Base-by-base conservation (phyloP, 2,329 filamentous ascomycete genomes). In the Aspergillus uvarum region DNA sequence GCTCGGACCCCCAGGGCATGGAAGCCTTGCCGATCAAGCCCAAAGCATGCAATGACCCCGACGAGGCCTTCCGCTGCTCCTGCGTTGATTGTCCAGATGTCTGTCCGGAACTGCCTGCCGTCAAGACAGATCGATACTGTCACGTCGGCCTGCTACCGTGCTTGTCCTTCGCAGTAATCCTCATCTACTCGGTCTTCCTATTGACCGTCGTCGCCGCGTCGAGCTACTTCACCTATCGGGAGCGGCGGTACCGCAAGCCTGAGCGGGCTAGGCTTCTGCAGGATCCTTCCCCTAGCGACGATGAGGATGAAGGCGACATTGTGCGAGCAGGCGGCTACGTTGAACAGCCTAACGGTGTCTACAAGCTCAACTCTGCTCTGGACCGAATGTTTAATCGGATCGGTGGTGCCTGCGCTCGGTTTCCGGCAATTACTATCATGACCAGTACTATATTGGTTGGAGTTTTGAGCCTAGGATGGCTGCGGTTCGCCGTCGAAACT, bases 61-160 rank as follows among this genome's bases (percentile, higher is more conserved):
- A 98, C 67, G 87, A 91, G 59, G 84, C 85, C 62, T 98, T 92
- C 76, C 87, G 91, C 59, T 99, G 95, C 75, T 91, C 94, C 54
- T 99, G 95, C 69, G 88, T 98, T 44, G 95, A 99, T 74, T 99
- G 95, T 69, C 91, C 89, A 0, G 87, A 85, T 1, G 89, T 95
- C 2, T 99, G 95, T 70, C 91, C 93, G 0, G 86, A 87, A 67
- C 83, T 99, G 19, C 90, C 92, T 0, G 87, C 86, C 3, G 85
- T 98, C n/a, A 80, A 87, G 57, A 81, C 89, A 56, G 80, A 82
- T 2, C 83, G 87, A 55, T 84, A 87, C 26, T 99, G 95, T 75
- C 85, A 89, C 66, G 92, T 99, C 47, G 95, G 95, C 49, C 77
- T 88, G 6, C 79, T 99, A n/a, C 94, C 94, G 0, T 99, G 96